Evolutionary conservation across 1,284 basidiomycete genomes (phyloP).

Genomic region (Malassezia caprae): DNA sequence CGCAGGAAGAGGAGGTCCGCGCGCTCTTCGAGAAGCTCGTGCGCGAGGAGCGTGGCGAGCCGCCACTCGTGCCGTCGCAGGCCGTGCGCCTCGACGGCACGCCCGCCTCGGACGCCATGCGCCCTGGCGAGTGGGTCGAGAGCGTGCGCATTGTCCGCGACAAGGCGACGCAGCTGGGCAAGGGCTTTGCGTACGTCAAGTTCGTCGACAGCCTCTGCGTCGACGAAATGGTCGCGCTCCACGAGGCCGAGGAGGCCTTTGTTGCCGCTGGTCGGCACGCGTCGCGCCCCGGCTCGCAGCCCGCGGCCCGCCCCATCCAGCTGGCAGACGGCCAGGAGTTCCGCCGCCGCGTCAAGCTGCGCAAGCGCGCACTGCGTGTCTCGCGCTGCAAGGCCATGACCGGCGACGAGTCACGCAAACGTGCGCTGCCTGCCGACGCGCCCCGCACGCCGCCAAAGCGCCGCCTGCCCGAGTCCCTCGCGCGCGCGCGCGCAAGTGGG

Average conservation of each 20-base stretch:
- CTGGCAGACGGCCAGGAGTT: constrained; percentile 32
- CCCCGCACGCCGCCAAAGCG: constrained; percentile 15
- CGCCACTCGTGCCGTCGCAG: constrained; percentile 12
- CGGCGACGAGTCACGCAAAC: constrained; percentile 16
- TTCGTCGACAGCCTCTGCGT: constrained; percentile 59
- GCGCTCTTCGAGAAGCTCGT: constrained; percentile 75
- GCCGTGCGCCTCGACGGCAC: constrained; percentile 15
- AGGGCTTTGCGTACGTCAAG: constrained; percentile 90
- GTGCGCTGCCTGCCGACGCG: not conserved
- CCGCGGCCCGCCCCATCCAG: constrained; percentile 20
- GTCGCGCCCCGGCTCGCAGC: not conserved
- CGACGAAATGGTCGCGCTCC: constrained; percentile 42
- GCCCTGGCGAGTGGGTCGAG: constrained; percentile 59
- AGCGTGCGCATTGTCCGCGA: constrained; percentile 80
- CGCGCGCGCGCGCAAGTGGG: constrained; percentile 26
- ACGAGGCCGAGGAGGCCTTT: constrained; percentile 39
- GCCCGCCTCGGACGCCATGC: constrained; percentile 22
- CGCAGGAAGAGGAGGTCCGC: constrained; percentile 78
- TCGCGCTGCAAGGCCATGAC: constrained; percentile 38
- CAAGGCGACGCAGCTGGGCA: constrained; percentile 86
- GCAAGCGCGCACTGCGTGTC: constrained; percentile 33
- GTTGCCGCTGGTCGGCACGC: constrained; percentile 17
- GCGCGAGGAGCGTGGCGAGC: constrained; percentile 61
- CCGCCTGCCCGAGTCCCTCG: constrained; percentile 5
- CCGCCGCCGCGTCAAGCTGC: constrained; percentile 39